Percentiles rank a stretch among this genome's conserved stretches.
These are phyloP conservation scores for Pyrenochaeta sp. DNA, from an alignment of 2,329 filamentous ascomycete species.

Conservation along the genomic window DNA sequence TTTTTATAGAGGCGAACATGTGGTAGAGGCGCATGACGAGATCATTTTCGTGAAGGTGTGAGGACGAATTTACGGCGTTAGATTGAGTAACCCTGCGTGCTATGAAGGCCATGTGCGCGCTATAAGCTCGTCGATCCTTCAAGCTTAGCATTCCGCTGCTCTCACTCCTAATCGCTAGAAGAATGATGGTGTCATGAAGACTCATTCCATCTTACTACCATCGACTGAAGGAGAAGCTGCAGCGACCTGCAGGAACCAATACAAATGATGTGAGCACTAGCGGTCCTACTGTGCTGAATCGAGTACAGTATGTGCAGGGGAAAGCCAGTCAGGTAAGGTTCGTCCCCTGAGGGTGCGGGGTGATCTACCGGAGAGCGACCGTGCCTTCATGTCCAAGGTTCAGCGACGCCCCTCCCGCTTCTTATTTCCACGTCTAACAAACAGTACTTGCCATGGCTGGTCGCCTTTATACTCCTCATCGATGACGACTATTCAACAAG, in stretches of 20 bases:
- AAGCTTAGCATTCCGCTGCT: conserved; percentile 1
- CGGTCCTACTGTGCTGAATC: neutral
- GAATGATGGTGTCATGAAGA: conserved; percentile 2
- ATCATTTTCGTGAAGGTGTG: conserved; percentile 4
- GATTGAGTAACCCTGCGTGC: conserved; percentile 3
- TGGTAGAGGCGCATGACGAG: conserved; percentile 15
- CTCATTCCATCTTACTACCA: neutral
- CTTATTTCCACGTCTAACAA: conserved; percentile 12
- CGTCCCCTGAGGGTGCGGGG: conserved; percentile 6
- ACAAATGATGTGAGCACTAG: neutral
- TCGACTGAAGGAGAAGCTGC: neutral
- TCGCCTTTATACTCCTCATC: neutral
- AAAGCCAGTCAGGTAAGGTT: neutral
- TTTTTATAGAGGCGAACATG: neutral
- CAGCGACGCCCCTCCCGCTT: conserved; percentile 20
- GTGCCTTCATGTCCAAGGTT: conserved; percentile 6
- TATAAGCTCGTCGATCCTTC: conserved; percentile 12
- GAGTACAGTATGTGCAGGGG: conserved; percentile 4
- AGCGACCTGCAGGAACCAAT: neutral
- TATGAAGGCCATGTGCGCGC: conserved; percentile 10
- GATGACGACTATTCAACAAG: neutral
- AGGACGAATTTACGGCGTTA: neutral
- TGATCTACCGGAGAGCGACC: conserved; percentile 8
- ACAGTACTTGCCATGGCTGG: too few species aligned
- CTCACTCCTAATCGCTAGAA: neutral